Evolutionary conservation across 2,329 filamentous ascomycete species (phyloP), one percentile per base, ranked within the genome.

Genomic region (Periconia sp.): DNA sequence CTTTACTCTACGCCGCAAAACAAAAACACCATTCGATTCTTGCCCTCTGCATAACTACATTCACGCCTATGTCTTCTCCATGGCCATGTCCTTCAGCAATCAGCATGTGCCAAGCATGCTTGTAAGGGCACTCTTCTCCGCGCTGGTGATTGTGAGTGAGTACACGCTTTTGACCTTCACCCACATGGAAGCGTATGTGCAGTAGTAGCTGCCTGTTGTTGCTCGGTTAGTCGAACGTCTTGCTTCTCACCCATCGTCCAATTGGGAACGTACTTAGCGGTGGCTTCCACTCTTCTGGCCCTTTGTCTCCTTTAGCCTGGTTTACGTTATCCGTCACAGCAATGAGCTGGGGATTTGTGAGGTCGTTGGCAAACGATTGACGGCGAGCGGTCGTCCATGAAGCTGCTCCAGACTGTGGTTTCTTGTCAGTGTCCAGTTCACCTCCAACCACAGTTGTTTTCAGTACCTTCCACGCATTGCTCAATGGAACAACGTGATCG

Each of bases 391-490:
- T 87, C 0, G 89, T 90, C 91, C 90, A 93, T 1, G 77, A 72
- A 8, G 82, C 80, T 13, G 90, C 90, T 18, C 90, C 90, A 43
- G 86, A 90, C 83, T 88, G 33, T 23, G 11, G 20, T 45, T 45
- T 23, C 43, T 15, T 42, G 35, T 41, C 31, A 45, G 20, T 18
- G 31, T 45, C 20, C 23, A 14, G 33, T 37, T 37, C 11, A 3
- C 33, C 11, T 37, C 23, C 8, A 3, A 13, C n/a, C 11, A 31
- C 35, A 47, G 79, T 65, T 60, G 86, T 83, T 56, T 88, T 85
- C 89, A 89, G 93, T 61, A 86, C 83, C 56, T 88, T 85, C 90
- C 89, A 93, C 6, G 90, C 89, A 66, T 92, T 91, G 68, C 87
- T 87, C 56, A 95, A 72, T 1, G 91, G 90, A 2, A 95, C 89